A percentile compares a stretch with the other conserved stretches of the same genome.
phyloP scores from a whole-genome alignment of 2,329 filamentous ascomycete species.

The Penicillium vulpinum region DNA sequence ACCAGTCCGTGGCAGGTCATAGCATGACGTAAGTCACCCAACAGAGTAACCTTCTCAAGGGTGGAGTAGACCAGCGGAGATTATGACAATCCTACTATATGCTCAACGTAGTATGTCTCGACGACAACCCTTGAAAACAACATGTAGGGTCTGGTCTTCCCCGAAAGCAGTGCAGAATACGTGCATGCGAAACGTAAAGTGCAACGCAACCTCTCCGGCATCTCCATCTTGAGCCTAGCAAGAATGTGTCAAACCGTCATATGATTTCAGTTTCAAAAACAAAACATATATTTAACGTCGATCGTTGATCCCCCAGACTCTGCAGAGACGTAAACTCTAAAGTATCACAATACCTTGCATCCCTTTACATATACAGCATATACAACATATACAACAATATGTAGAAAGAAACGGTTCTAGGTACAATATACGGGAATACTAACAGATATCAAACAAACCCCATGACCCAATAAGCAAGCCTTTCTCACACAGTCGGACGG shows the following conservation, averaged over 20 bases:
- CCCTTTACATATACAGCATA: no score
- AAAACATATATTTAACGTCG: neutral
- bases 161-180: neutral
- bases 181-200: neutral
- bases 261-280: neutral
- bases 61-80: neutral
- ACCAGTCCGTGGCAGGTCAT: conserved; percentile 7
- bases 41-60: neutral
- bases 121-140: neutral
- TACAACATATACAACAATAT: no score
- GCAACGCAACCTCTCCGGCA: neutral
- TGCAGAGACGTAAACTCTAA: neutral
- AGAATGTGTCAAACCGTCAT: neutral
- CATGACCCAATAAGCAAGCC: neutral
- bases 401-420: no score
- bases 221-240: conserved; percentile 1
- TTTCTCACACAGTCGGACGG: neutral
- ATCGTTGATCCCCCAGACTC: conserved; percentile 7
- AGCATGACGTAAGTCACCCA: conserved; percentile 2
- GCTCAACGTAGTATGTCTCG: neutral
- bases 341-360: neutral
- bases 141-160: neutral
- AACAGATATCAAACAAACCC: neutral
- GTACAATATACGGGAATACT: no score
- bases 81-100: neutral